These are phyloP conservation scores for Platanus orientalis DNA, from an alignment of 164 flowering plant species.

Conservation along the genomic window DNA sequence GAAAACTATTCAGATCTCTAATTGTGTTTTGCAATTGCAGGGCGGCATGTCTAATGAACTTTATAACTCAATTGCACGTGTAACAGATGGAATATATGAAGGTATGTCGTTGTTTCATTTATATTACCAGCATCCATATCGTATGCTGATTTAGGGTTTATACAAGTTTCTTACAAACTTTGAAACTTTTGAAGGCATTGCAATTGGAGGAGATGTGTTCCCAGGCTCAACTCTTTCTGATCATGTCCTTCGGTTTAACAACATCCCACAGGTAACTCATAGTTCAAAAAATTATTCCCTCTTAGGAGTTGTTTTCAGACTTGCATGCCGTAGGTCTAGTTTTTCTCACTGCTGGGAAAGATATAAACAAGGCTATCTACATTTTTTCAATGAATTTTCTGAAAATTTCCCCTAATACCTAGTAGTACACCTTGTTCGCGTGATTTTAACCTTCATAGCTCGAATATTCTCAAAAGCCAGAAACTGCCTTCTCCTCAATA, in stretches of 20 bases:
- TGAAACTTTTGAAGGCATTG: conserved; percentile 45
- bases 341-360: too few relatives aligned
- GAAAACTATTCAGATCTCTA: background rate
- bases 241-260: conserved; percentile 74
- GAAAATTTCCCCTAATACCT: too few relatives aligned
- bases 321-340: too few relatives aligned
- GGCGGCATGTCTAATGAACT: conserved; percentile 84
- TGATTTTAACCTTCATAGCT: too few relatives aligned
- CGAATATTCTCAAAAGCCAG: too few relatives aligned
- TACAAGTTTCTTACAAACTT: background rate
- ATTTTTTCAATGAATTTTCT: too few relatives aligned
- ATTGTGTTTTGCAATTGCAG: conserved; percentile 26
- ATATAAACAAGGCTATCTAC: too few relatives aligned
- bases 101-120: conserved; percentile 5
- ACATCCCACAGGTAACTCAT: conserved; percentile 65
- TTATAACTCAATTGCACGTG: conserved; percentile 68
- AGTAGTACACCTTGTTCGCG: too few relatives aligned
- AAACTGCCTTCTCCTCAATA: too few relatives aligned
- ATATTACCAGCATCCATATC: background rate
- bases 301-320: too few relatives aligned
- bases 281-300: conserved; percentile 59
- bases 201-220: too few relatives aligned
- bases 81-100: too few relatives aligned
- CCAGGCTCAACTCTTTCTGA: conserved; percentile 82
- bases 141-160: background rate